Base-by-base conservation (phyloP, 129 eudicot genomes). In the Erigeron canadensis region DNA sequence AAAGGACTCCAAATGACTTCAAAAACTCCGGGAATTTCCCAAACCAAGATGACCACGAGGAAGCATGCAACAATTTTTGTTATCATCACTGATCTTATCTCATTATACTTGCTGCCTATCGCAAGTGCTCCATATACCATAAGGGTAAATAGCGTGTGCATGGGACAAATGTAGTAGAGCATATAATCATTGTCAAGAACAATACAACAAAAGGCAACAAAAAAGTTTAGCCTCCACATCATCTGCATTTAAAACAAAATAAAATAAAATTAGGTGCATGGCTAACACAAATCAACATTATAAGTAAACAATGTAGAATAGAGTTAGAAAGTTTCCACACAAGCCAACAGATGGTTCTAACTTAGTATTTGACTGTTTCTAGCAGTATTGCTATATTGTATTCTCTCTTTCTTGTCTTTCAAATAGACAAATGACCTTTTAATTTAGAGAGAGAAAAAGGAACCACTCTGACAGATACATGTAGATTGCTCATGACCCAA, bases 151-250 rank as follows among this genome's bases (percentile, higher is more conserved):
- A 91, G 96, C 9, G 97, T 88, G 59, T 91, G 97, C 97, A 88
- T 91, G 63, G 97, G 97, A 74, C 97, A 91, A 44, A 91, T 91
- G 67, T 91, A 91, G 67, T 91, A 91, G 67, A 91, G 82, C 96
- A 84, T 88, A 75, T 88, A 91, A 77, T 91, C 96, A 71, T 91
- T 91, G 83, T 88, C 77, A 63, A 91, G 97, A 79, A 88, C 83
- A 67, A 91, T 77, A 67, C 96, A 88, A 59, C 90, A 86, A 75
- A 91, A 91, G 0, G 80, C 93, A 70, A 91, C 97, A 69, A 86
- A 91, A 80, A 91, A 91, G 58, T 91, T 91, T 53, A 91, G 88
- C 81, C 96, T 80, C 97, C 97, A 91, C 97, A 91, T 91, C 97
- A 88, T 91, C 97, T 91, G 93, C 96, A 84, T 63, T 70, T 64